Evolutionary conservation across 2,329 filamentous ascomycete species (phyloP), one percentile per base, ranked within the genome.

Genomic region (Chrysoporthe cubensis): DNA sequence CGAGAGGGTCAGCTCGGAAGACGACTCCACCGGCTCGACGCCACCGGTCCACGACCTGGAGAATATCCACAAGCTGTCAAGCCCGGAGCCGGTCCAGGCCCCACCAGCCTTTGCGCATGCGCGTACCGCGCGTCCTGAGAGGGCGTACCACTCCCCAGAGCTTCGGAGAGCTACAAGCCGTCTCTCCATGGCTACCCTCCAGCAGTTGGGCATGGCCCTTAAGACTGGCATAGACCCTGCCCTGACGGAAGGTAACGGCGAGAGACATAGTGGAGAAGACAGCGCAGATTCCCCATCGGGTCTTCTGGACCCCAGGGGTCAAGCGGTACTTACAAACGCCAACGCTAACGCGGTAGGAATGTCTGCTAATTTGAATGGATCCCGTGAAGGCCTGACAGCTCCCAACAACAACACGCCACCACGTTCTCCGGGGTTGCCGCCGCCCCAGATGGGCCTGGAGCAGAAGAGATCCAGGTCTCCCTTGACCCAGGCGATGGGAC

Each of bases 111-210:
- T 97, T 57, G 66, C 67, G n/a, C 63, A 70, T 56, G 66, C 76
- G 86, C 88, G 60, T 93, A 97, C 77, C 85, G 86, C 48, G 88
- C 94, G 14, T 88, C 91, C 84, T 1, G 88, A 86, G 68, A 88
- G 88, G 70, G 92, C 92, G 0, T 88, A 91, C 72, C 88, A 92
- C 67, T 90, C 93, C 42, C 87, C 91, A 16, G 92, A 96, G 75
- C 83, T 95, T 73, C 90, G 92, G 70, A 89, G 89, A 71, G 93
- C 92, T 63, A 96, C 93, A 73, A 94, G 91, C 72, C 90, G 93
- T 32, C 89, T 98, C 77, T 97, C 96, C 37, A 87, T 85, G 72
- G 89, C 89, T 1, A 98, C 95, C 0, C 83, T 97, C 58, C 86
- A 90, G 57, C 93, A 97, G 76, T 84, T 98, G 76, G 88, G 88